Conservation (phyloP, 169 alveolate genomes). For the Eimeria acervulina region DNA sequence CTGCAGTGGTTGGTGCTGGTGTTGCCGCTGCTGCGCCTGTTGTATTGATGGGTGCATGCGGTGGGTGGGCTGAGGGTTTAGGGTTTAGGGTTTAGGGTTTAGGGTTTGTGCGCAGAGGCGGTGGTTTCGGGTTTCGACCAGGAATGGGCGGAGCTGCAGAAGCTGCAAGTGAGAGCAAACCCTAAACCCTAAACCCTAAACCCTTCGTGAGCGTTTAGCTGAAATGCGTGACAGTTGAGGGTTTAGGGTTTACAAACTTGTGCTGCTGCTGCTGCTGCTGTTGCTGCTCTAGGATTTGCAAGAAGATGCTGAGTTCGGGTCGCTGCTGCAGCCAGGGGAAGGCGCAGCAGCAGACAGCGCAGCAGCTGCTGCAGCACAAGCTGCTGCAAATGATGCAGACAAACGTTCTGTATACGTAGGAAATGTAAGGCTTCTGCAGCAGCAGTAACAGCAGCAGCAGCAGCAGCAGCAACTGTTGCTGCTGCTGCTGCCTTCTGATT, state of each 20-base stretch:
- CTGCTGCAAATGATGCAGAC: constrained; percentile 1
- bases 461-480: too few relatives aligned
- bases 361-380: background rate
- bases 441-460: background rate
- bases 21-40: too few relatives aligned
- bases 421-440: background rate
- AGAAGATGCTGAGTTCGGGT: constrained; percentile 25
- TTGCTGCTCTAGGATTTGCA: background rate
- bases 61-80: too few relatives aligned
- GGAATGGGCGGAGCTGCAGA: constrained; percentile 73
- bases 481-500: too few relatives aligned
- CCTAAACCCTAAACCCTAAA: too few relatives aligned
- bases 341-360: constrained; percentile 38
- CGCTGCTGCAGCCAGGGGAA: constrained; percentile 30
- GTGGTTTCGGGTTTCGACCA: constrained; percentile 37
- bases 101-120: constrained; percentile 8
- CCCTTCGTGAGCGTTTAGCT: too few relatives aligned
- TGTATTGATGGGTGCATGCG: background rate
- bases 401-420: background rate
- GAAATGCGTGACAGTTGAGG: too few relatives aligned
- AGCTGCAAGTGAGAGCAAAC: constrained; percentile 47
- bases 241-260: background rate
- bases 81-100: too few relatives aligned
- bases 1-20: too few relatives aligned
- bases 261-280: background rate